These are phyloP conservation scores for Spergularia marina DNA, from an alignment of 148 eudicot species.

Conservation along the genomic window DNA sequence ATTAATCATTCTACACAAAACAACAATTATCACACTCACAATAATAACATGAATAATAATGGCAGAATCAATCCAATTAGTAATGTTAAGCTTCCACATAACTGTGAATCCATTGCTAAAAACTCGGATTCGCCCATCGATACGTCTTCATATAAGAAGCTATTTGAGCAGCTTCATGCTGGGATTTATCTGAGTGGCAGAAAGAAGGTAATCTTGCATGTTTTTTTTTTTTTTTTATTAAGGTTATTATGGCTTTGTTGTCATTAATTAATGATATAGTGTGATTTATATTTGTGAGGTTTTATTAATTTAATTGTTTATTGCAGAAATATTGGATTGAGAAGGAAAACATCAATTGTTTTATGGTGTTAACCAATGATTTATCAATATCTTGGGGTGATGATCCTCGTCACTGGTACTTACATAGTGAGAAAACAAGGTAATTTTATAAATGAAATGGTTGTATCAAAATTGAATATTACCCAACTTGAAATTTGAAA, in stretches of 20 bases:
- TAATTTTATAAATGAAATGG: conserved; percentile 2
- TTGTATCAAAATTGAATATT: no score
- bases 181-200: conserved; percentile 54
- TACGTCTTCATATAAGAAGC: conserved; percentile 37
- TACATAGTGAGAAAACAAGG: conserved; percentile 45
- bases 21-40: not conserved
- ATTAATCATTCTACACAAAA: no score
- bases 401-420: conserved; percentile 49
- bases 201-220: conserved; percentile 33
- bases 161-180: conserved; percentile 36
- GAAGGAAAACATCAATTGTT: conserved; percentile 52
- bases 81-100: conserved; percentile 42
- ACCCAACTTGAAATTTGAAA: no score
- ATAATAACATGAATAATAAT: not conserved
- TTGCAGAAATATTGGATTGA: conserved; percentile 67
- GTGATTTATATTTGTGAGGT: no score
- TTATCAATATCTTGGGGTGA: conserved; percentile 62
- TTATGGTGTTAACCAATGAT: conserved; percentile 51
- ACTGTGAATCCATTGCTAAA: conserved; percentile 40
- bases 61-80: not conserved
- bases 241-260: no score
- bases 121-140: conserved; percentile 42
- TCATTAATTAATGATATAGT: no score
- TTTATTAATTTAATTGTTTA: not conserved
- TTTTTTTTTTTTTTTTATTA: not conserved